Conservation (phyloP, 2,329 filamentous ascomycete genomes). For the Trichoderma endophyticum region DNA sequence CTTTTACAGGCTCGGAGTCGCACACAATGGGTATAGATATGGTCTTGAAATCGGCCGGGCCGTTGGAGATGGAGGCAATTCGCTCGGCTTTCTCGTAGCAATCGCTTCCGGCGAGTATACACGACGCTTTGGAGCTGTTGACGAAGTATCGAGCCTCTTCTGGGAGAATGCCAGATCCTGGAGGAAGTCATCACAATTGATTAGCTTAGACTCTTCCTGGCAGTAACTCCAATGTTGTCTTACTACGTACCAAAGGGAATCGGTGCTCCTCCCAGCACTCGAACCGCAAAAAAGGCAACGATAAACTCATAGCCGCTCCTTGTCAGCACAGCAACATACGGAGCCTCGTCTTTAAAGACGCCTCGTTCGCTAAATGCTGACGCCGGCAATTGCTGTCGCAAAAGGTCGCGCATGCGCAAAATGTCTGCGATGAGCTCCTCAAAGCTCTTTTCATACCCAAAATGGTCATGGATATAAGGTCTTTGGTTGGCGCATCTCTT, state of each 20-base stretch:
- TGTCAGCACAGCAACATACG: constrained; percentile 21
- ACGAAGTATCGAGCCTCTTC: constrained; percentile 22
- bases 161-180: constrained; percentile 19
- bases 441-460: constrained; percentile 24
- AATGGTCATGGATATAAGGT: constrained; percentile 19
- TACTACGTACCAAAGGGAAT: constrained; percentile 21
- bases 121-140: constrained; percentile 3
- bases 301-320: constrained; percentile 26
- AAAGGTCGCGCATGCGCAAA: constrained; percentile 18
- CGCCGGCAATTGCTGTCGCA: constrained; percentile 13
- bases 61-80: background rate
- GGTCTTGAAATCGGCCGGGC: constrained; percentile 20
- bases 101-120: constrained; percentile 16
- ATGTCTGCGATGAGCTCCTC: constrained; percentile 24
- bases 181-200: background rate
- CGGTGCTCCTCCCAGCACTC: constrained; percentile 23
- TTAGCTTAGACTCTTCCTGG: background rate
- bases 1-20: constrained; percentile 15
- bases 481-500: constrained; percentile 9
- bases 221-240: background rate
- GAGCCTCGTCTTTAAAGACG: constrained; percentile 5
- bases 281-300: constrained; percentile 25
- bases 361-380: constrained; percentile 9
- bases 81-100: constrained; percentile 1
- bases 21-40: constrained; percentile 11